Conservation (phyloP, 2,329 filamentous ascomycete genomes). For the Lecanosticta acicola region DNA sequence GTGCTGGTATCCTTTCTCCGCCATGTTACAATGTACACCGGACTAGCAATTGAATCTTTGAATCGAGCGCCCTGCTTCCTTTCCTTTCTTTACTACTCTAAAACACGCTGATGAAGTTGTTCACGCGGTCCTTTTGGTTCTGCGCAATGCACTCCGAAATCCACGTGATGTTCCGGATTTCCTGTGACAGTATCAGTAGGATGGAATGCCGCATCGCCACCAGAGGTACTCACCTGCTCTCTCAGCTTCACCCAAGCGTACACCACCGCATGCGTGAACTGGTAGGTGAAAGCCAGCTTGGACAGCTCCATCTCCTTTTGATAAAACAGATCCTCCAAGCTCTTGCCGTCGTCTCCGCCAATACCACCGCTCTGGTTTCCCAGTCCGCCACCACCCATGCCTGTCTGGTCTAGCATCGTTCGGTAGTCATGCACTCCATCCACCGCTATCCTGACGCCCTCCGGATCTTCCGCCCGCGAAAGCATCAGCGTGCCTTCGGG, state of each 20-base stretch:
- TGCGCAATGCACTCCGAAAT: constrained; percentile 99
- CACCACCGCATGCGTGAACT: constrained; percentile 91
- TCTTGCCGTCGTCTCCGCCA: constrained; percentile 73
- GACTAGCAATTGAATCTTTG: neutral
- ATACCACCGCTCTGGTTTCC: constrained; percentile 80
- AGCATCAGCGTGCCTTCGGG: constrained; percentile 94
- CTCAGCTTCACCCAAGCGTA: constrained; percentile 97
- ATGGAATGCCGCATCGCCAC: too few species aligned
- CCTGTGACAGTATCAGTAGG: constrained; percentile 49
- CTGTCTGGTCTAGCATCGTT: constrained; percentile 89
- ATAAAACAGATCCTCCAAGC: constrained; percentile 95
- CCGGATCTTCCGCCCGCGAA: constrained; percentile 87
- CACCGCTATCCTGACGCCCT: constrained; percentile 87
- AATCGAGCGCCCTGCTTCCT: neutral
- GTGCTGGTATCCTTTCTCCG: neutral
- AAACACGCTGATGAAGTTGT: constrained; percentile 98
- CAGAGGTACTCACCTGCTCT: constrained; percentile 81
- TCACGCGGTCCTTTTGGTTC: constrained; percentile 98
- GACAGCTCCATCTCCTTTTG: constrained; percentile 99
- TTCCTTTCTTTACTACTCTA: constrained; percentile 34
- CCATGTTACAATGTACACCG: neutral
- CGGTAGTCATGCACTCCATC: constrained; percentile 94
- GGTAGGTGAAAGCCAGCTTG: constrained; percentile 88
- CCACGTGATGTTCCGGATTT: constrained; percentile 99
- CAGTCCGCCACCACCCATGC: constrained; percentile 64